Evolutionary conservation across 768 basidiomycete species (phyloP).

Genomic region (Suillus luteus): DNA sequence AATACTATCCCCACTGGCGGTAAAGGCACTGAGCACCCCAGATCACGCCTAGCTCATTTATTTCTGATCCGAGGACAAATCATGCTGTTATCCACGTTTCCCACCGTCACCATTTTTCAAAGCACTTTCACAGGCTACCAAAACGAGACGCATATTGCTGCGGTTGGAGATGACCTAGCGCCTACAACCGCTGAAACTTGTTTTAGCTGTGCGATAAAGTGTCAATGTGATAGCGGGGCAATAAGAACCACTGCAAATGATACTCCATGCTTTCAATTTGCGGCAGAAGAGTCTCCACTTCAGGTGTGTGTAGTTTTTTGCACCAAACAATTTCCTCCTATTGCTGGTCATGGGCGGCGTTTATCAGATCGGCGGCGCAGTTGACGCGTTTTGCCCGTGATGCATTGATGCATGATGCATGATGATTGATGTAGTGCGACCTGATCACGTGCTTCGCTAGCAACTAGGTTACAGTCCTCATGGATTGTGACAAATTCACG

Average conservation of each 20-base stretch:
- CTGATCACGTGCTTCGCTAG: conserved; percentile 17
- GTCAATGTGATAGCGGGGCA: background rate
- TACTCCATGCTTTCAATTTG: background rate
- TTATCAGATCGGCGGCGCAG: background rate
- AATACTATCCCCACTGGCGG: background rate
- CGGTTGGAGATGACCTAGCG: background rate
- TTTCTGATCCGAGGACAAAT: background rate
- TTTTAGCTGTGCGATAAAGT: background rate
- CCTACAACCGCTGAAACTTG: background rate
- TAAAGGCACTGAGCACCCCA: background rate
- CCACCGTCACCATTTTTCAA: background rate
- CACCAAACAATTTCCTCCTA: background rate
- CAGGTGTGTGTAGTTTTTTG: background rate
- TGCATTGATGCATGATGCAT: background rate
- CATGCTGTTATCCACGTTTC: background rate
- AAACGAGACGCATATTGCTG: background rate
- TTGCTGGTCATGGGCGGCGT: background rate
- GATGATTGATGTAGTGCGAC: background rate
- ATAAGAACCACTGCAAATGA: background rate
- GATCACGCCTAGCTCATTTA: conserved; percentile 2
- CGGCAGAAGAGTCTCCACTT: background rate
- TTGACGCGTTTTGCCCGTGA: background rate
- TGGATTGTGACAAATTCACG: conserved; percentile 2
- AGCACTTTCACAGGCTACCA: conserved; percentile 1
- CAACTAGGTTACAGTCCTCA: background rate